Conservation (phyloP, 805 yeast species). For the Kuraishia hungarica region DNA sequence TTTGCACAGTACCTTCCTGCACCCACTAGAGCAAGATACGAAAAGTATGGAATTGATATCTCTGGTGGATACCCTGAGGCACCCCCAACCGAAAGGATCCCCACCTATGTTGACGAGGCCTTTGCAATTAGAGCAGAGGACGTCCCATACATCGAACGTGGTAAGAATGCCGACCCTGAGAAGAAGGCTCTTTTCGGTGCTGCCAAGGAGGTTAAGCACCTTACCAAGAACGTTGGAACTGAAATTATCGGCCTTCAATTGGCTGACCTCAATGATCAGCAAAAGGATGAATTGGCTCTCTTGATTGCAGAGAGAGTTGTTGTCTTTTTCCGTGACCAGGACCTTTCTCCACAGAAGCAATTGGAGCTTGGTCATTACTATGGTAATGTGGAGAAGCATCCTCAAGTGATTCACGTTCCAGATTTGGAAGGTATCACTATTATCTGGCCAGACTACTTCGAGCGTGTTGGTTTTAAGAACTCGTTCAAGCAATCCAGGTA, state of each 20-base stretch:
- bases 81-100: conserved; percentile 13
- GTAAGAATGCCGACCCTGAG: conserved; percentile 29
- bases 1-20: neutral
- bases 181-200: conserved; percentile 34
- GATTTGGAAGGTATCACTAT: conserved; percentile 30
- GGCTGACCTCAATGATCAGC: conserved; percentile 28
- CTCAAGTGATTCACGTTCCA: conserved; percentile 25
- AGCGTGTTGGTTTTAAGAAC: conserved; percentile 14
- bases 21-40: neutral
- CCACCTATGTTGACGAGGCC: conserved; percentile 32
- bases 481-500: conserved; percentile 12
- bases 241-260: conserved; percentile 40
- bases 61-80: neutral
- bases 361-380: conserved; percentile 35
- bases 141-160: conserved; percentile 25
- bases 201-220: conserved; percentile 30
- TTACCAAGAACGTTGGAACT: conserved; percentile 40
- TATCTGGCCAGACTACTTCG: conserved; percentile 31
- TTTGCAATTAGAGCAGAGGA: conserved; percentile 25
- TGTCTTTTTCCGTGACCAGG: conserved; percentile 42
- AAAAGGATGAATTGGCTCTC: conserved; percentile 34
- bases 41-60: neutral
- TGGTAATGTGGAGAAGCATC: conserved; percentile 35
- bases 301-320: conserved; percentile 35
- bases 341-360: conserved; percentile 33